Conservation (phyloP, 2,329 filamentous ascomycete genomes). For the Phyllosticta citrichinensis region DNA sequence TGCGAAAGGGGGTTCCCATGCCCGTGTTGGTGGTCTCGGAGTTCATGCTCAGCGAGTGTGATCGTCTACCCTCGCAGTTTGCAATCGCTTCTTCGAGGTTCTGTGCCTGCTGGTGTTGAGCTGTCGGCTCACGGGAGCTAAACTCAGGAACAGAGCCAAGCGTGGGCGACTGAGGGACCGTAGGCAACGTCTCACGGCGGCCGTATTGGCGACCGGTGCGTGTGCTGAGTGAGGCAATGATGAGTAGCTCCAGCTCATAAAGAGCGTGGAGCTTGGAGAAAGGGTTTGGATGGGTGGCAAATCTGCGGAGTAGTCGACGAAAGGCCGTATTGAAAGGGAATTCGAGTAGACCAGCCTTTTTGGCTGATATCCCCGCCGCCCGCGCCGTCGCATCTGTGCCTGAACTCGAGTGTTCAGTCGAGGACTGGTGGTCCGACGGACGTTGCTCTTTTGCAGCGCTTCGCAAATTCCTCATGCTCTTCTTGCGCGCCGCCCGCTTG, state of each 20-base stretch:
- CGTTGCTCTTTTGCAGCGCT: conserved; percentile 20
- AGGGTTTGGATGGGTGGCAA: conserved; percentile 82
- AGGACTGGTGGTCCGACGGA: conserved; percentile 32
- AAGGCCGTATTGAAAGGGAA: conserved; percentile 80
- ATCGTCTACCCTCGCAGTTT: conserved; percentile 58
- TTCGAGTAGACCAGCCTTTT: conserved; percentile 40
- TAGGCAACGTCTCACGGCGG: conserved; percentile 29
- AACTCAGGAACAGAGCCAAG: conserved; percentile 35
- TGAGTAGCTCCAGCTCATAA: conserved; percentile 72
- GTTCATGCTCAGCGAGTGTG: conserved; percentile 41
- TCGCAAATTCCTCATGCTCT: conserved; percentile 54
- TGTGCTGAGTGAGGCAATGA: conserved; percentile 61
- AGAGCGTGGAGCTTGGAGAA: conserved; percentile 75
- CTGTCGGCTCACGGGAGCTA: conserved; percentile 34
- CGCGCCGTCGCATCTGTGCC: conserved; percentile 36
- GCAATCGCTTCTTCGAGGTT: conserved; percentile 58
- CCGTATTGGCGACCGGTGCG: conserved; percentile 38
- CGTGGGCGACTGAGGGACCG: conserved; percentile 35
- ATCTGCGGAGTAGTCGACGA: conserved; percentile 67
- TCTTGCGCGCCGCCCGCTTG: conserved; percentile 28
- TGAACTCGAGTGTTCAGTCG: conserved; percentile 35
- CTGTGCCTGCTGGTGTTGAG: conserved; percentile 32
- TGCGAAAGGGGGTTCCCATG: conserved; percentile 18
- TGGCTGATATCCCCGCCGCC: conserved; percentile 31
- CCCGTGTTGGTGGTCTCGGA: conserved; percentile 8